A percentile compares a stretch with the other conserved stretches of the same genome.
Conservation (phyloP, 192 early-diverging fungal species). For the Entomortierella lignicola region DNA sequence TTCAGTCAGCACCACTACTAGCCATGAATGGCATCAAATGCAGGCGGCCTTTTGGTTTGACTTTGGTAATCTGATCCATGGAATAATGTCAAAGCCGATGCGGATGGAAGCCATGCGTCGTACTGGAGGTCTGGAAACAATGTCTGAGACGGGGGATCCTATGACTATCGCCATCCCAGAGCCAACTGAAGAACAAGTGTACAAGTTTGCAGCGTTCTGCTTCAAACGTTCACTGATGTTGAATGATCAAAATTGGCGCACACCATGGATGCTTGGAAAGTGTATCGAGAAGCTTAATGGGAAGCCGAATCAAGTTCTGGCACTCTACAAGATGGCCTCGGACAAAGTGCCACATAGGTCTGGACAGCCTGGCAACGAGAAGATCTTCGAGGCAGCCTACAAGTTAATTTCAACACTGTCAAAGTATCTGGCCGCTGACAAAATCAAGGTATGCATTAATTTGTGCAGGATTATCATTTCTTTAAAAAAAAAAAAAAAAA, state of each 20-base stretch:
- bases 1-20: neutral
- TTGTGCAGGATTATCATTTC: neutral
- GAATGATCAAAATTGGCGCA: slow-evolving; percentile 46
- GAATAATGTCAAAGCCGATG: slow-evolving; percentile 64
- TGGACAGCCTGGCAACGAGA: slow-evolving; percentile 64
- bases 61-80: slow-evolving; percentile 62
- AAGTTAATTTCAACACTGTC: slow-evolving; percentile 66
- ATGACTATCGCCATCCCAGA: slow-evolving; percentile 26
- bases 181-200: slow-evolving; percentile 46
- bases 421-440: slow-evolving; percentile 61
- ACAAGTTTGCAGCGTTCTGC: slow-evolving; percentile 56
- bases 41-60: slow-evolving; percentile 59
- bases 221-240: slow-evolving; percentile 48
- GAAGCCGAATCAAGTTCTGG: slow-evolving; percentile 55
- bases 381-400: slow-evolving; percentile 69
- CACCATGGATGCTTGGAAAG: slow-evolving; percentile 62
- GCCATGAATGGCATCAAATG: slow-evolving; percentile 37
- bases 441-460: slow-evolving; percentile 57
- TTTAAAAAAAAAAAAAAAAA: neutral
- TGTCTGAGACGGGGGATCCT: slow-evolving; percentile 31
- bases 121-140: slow-evolving; percentile 1
- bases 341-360: slow-evolving; percentile 41
- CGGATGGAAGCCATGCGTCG: slow-evolving; percentile 60
- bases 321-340: slow-evolving; percentile 53
- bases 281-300: slow-evolving; percentile 61